Percentiles rank a stretch among this genome's conserved stretches.
These are phyloP conservation scores for Quercus dentata DNA, from an alignment of 306 rosid species.

Conservation along the genomic window DNA sequence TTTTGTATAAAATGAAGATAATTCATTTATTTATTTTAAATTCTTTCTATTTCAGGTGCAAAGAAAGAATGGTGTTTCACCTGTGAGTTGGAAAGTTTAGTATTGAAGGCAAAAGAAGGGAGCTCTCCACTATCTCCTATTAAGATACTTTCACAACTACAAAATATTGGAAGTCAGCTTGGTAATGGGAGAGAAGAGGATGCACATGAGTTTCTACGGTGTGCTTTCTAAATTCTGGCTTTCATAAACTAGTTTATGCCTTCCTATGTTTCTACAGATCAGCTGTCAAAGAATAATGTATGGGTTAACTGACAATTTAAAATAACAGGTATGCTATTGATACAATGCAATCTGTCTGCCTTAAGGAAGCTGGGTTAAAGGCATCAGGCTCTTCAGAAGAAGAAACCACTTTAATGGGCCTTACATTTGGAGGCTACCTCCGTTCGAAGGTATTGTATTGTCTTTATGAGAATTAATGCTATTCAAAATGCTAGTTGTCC, in stretches of 20 bases:
- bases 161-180: conserved; percentile 76
- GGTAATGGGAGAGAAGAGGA: conserved; percentile 95
- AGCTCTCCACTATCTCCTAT: conserved; percentile 72
- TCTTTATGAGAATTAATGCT: neutral
- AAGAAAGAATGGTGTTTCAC: conserved; percentile 76
- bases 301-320: neutral
- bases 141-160: conserved; percentile 70
- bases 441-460: conserved; percentile 67
- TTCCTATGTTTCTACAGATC: conserved; percentile 11
- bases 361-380: conserved; percentile 56
- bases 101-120: conserved; percentile 64
- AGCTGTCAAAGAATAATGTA: conserved; percentile 10
- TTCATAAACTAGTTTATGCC: neutral
- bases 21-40: conserved; percentile 7
- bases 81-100: conserved; percentile 82
- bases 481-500: neutral
- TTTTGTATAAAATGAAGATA: conserved; percentile 15
- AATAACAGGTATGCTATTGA: conserved; percentile 74
- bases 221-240: conserved; percentile 10
- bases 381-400: conserved; percentile 57
- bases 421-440: conserved; percentile 94
- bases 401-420: conserved; percentile 79
- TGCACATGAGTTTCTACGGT: conserved; percentile 96
- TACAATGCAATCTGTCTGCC: conserved; percentile 83
- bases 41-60: conserved; percentile 50